These are phyloP conservation scores for Fraxinus xanthoxyloides DNA, from an alignment of 305 asterid species.

Conservation along the genomic window DNA sequence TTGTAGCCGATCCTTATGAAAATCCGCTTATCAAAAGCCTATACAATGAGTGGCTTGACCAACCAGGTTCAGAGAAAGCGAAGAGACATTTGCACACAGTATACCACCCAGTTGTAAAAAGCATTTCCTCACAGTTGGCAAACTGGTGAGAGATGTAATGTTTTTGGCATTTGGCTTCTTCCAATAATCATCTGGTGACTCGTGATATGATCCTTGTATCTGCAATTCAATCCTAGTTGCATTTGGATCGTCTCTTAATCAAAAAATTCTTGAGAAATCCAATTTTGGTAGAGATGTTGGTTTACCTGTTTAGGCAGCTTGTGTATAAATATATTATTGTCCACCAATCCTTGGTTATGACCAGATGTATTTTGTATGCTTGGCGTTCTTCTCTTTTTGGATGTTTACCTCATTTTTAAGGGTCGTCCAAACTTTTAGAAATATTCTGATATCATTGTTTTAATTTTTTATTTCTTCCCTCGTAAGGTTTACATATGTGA, in stretches of 20 bases:
- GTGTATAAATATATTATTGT: neutral
- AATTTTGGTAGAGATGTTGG: constrained; percentile 38
- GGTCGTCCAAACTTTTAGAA: neutral
- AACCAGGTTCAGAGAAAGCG: constrained; percentile 83
- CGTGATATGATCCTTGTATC: constrained; percentile 7
- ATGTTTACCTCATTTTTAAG: neutral
- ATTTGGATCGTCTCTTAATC: constrained; percentile 3
- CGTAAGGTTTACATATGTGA: neutral
- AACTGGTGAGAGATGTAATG: constrained; percentile 59
- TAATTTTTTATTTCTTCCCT: neutral
- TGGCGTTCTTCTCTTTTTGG: neutral
- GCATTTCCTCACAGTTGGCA: constrained; percentile 79
- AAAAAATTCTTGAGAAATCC: constrained; percentile 19
- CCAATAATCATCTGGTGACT: neutral
- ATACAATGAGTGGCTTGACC: constrained; percentile 77
- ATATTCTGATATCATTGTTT: neutral
- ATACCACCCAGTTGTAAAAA: constrained; percentile 75
- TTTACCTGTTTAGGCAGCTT: constrained; percentile 5
- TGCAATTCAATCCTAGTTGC: constrained; percentile 11
- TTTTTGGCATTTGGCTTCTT: neutral
- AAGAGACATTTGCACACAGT: constrained; percentile 69
- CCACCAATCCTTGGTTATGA: neutral
- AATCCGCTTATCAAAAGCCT: constrained; percentile 53
- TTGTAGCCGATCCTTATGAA: constrained; percentile 56
- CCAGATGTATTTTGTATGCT: neutral